Evolutionary conservation across 257 asterid species (phyloP).

Genomic region (Henckelia pumila): DNA sequence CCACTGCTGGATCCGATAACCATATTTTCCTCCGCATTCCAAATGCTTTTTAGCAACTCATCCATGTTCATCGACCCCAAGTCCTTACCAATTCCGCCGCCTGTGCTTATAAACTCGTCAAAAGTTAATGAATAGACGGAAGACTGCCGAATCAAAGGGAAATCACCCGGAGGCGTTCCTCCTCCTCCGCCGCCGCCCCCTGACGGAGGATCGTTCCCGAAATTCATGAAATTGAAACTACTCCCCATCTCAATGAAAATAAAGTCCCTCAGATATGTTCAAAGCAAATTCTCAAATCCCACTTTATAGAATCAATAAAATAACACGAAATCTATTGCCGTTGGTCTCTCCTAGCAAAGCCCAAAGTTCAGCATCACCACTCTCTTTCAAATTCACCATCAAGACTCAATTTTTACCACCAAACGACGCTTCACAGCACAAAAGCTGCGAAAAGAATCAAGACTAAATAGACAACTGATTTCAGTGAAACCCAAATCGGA

Average conservation of each 20-base stretch:
- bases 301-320: slow-evolving; percentile 27
- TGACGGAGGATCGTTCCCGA: slow-evolving; percentile 41
- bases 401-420: background rate
- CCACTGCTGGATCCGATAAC: slow-evolving; percentile 33
- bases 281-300: slow-evolving; percentile 31
- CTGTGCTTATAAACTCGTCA: slow-evolving; percentile 75
- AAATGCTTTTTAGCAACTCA: slow-evolving; percentile 83
- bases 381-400: background rate
- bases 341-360: background rate
- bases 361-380: background rate
- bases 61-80: slow-evolving; percentile 99
- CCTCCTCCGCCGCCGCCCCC: slow-evolving; percentile 51
- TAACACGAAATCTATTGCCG: background rate
- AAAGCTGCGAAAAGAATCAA: background rate
- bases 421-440: background rate
- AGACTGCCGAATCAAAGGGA: slow-evolving; percentile 56
- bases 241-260: slow-evolving; percentile 54
- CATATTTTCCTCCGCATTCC: slow-evolving; percentile 94
- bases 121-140: slow-evolving; percentile 83
- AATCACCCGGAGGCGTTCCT: slow-evolving; percentile 33
- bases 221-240: slow-evolving; percentile 59
- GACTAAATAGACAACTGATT: background rate
- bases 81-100: slow-evolving; percentile 70
- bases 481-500: background rate
- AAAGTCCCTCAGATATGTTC: background rate